These are phyloP conservation scores for Hymenoscyphus albidus DNA, from an alignment of 2,329 filamentous ascomycete genomes.

Conservation along the genomic window DNA sequence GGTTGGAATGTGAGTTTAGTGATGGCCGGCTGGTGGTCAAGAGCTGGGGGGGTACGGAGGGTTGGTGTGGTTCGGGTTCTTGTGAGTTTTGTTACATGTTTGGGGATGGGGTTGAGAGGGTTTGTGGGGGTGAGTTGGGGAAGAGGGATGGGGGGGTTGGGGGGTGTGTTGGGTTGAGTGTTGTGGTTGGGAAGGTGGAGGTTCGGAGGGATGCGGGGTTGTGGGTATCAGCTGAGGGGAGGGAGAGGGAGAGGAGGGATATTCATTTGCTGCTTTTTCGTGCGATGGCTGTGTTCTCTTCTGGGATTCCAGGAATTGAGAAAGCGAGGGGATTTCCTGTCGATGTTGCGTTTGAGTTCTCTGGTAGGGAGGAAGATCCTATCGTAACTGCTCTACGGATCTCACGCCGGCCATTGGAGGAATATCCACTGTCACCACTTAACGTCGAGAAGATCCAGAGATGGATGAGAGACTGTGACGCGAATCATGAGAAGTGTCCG, in stretches of 20 bases:
- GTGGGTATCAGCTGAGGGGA: neutral
- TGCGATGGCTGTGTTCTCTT: neutral
- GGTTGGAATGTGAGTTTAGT: neutral
- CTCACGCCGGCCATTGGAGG: conserved; percentile 10
- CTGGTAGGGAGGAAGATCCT: conserved; percentile 10
- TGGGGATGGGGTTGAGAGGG: conserved; percentile 2
- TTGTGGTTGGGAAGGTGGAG: conserved; percentile 4
- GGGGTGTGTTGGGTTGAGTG: neutral
- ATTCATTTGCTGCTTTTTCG: conserved; percentile 4
- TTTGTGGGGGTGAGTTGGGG: neutral
- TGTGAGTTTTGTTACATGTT: conserved; percentile 8
- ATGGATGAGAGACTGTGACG: conserved; percentile 14
- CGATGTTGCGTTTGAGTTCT: conserved; percentile 16
- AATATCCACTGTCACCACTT: conserved; percentile 6
- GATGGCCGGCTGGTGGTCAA: neutral
- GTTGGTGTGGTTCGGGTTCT: neutral
- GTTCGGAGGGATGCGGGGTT: conserved; percentile 5
- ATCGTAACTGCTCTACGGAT: conserved; percentile 9
- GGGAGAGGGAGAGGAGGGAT: neutral
- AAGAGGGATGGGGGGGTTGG: neutral
- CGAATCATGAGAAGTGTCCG: conserved; percentile 6
- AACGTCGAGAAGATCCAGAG: conserved; percentile 12
- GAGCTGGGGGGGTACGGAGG: neutral
- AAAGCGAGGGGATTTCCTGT: neutral
- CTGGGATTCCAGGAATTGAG: neutral